Conservation (phyloP, 2,329 filamentous ascomycete species). For the Gaeumannomyces tritici region DNA sequence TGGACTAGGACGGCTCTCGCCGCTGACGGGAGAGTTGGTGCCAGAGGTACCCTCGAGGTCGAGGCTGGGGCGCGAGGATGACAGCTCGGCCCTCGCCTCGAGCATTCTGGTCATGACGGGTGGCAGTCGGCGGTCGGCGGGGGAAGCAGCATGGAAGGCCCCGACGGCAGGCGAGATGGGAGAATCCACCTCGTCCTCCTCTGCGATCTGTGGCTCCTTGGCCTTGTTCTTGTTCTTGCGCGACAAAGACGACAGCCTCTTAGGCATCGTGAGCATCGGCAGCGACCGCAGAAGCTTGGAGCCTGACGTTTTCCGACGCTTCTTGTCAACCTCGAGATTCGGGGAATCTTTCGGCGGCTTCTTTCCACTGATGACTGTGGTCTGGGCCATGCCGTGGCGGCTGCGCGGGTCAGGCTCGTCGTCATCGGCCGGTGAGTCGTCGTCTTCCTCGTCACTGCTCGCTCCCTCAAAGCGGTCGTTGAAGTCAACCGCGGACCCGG, state of each 20-base stretch:
- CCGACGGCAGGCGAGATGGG: constrained; percentile 5
- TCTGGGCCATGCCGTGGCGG: constrained; percentile 21
- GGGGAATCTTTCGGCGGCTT: not conserved
- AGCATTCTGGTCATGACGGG: constrained; percentile 73
- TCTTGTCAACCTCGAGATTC: constrained; percentile 12
- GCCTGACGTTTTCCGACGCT: not conserved
- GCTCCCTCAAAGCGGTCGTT: constrained; percentile 69
- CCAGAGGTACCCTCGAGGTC: constrained; percentile 38
- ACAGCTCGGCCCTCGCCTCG: constrained; percentile 58
- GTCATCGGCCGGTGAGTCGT: constrained; percentile 16
- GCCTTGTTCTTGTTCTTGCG: constrained; percentile 29
- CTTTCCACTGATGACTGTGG: constrained; percentile 19
- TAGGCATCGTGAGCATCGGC: constrained; percentile 39
- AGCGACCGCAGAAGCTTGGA: constrained; percentile 54
- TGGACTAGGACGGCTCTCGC: constrained; percentile 37
- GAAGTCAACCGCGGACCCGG: constrained; percentile 74
- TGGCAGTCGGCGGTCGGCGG: constrained; percentile 39
- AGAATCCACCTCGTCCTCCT: constrained; percentile 19
- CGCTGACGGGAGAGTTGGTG: constrained; percentile 23
- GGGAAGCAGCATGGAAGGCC: constrained; percentile 6
- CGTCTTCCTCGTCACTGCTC: constrained; percentile 69
- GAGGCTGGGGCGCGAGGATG: constrained; percentile 46
- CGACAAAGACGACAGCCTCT: constrained; percentile 18
- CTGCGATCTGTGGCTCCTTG: constrained; percentile 25
- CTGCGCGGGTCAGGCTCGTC: constrained; percentile 6